Conservation (phyloP, 495 filamentous ascomycete genomes). For the Pseudomonodictys pantanalensis region DNA sequence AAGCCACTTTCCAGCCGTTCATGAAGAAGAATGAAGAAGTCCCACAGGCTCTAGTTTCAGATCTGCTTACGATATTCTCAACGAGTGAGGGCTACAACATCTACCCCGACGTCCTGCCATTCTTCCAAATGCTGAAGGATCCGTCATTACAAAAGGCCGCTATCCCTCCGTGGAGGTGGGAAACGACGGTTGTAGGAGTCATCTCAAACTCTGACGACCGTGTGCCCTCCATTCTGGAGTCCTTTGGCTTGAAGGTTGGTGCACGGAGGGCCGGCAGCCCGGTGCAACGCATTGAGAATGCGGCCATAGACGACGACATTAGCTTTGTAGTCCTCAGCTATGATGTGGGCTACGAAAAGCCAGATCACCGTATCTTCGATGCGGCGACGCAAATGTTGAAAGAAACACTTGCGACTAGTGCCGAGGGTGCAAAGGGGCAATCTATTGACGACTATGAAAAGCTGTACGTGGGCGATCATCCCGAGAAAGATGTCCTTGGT, state of each 20-base stretch:
- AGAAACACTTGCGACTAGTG: constrained; percentile 17
- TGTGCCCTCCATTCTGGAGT: constrained; percentile 57
- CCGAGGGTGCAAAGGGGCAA: not conserved
- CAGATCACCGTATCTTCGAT: constrained; percentile 60
- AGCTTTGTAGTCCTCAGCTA: constrained; percentile 71
- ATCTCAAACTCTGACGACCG: constrained; percentile 79
- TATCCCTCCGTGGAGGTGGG: constrained; percentile 37
- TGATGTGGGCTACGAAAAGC: constrained; percentile 69
- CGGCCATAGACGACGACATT: constrained; percentile 47
- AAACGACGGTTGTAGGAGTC: constrained; percentile 57
- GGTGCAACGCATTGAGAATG: not conserved
- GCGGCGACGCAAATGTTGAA: constrained; percentile 49
- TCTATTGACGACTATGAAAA: constrained; percentile 43
- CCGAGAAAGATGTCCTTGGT: constrained; percentile 59
- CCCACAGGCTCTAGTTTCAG: constrained; percentile 51
- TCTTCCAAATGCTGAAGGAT: constrained; percentile 51
- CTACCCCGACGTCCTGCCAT: constrained; percentile 51
- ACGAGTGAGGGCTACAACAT: constrained; percentile 60
- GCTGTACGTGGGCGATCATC: constrained; percentile 69
- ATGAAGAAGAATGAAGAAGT: constrained; percentile 32
- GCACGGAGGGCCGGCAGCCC: constrained; percentile 22
- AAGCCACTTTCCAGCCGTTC: constrained; percentile 47
- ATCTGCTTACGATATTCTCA: constrained; percentile 60
- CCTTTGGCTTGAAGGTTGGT: constrained; percentile 59
- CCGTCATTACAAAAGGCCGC: constrained; percentile 3